These are phyloP conservation scores for Apophysomyces sp. DNA, from an alignment of 371 early-diverging fungal genomes.

Conservation along the genomic window DNA sequence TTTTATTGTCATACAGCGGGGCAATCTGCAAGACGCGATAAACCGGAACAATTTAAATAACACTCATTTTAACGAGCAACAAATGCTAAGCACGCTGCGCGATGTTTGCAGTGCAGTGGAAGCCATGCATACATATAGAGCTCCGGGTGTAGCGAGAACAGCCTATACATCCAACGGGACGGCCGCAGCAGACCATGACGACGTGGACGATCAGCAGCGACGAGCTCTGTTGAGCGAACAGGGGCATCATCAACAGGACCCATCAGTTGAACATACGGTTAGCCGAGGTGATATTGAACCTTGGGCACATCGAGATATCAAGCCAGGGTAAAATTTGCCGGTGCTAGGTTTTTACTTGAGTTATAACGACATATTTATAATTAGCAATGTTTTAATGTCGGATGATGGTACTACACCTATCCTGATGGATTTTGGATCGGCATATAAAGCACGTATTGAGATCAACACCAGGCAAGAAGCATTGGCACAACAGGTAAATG, in stretches of 20 bases:
- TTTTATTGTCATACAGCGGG: constrained; percentile 35
- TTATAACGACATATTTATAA: background rate
- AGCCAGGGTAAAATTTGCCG: constrained; percentile 62
- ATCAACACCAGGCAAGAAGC: constrained; percentile 65
- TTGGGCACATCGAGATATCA: constrained; percentile 81
- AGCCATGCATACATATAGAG: constrained; percentile 15
- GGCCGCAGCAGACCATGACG: constrained; percentile 2
- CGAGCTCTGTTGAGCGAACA: constrained; percentile 52
- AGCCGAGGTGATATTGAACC: constrained; percentile 39
- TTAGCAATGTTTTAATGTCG: constrained; percentile 56
- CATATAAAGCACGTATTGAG: constrained; percentile 55
- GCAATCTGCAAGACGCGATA: constrained; percentile 65
- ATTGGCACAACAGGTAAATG: constrained; percentile 54
- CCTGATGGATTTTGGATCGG: constrained; percentile 81
- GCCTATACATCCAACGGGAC: constrained; percentile 6
- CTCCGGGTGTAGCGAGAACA: constrained; percentile 7
- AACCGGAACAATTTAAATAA: constrained; percentile 42
- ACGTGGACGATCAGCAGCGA: constrained; percentile 14
- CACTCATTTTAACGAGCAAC: constrained; percentile 47
- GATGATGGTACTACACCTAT: constrained; percentile 70
- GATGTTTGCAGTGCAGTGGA: constrained; percentile 18
- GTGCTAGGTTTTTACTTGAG: background rate
- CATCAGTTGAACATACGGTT: constrained; percentile 7
- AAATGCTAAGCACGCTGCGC: constrained; percentile 36
- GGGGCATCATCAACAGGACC: constrained; percentile 49